Conservation (phyloP, 2,329 filamentous ascomycete species). For the Hypoxylon sp. region DNA sequence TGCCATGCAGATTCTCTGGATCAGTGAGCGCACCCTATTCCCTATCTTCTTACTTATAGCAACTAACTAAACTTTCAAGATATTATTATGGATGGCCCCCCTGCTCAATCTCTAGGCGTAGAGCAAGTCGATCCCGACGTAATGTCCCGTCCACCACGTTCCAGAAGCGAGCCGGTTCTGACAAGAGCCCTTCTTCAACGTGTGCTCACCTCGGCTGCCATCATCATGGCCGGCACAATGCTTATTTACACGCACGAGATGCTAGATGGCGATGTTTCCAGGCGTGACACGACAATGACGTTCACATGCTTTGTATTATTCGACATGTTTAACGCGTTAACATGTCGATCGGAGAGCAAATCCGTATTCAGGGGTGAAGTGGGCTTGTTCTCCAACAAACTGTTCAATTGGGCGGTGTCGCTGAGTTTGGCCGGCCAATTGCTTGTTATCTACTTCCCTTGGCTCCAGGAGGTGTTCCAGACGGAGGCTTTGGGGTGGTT, state of each 20-base stretch:
- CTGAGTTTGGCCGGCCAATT: slow-evolving; percentile 86
- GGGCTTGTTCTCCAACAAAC: slow-evolving; percentile 81
- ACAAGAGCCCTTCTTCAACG: slow-evolving; percentile 82
- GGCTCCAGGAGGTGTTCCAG: slow-evolving; percentile 93
- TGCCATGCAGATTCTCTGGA: slow-evolving; percentile 99
- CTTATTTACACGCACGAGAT: slow-evolving; percentile 92
- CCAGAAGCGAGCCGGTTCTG: slow-evolving; percentile 88
- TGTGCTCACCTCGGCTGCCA: slow-evolving; percentile 83
- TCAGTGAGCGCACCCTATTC: slow-evolving; percentile 72
- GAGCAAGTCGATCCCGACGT: slow-evolving; percentile 94
- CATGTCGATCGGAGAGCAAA: slow-evolving; percentile 90
- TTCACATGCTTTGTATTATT: slow-evolving; percentile 99
- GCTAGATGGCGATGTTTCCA: slow-evolving; percentile 83
- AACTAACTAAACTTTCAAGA: slow-evolving; percentile 64
- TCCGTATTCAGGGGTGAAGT: slow-evolving; percentile 88
- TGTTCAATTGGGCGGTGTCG: slow-evolving; percentile 96
- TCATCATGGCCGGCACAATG: slow-evolving; percentile 94
- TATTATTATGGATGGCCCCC: slow-evolving; percentile 99
- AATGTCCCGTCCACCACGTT: slow-evolving; percentile 86
- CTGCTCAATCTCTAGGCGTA: slow-evolving; percentile 94
- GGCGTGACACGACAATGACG: slow-evolving; percentile 98
- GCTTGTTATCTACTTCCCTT: slow-evolving; percentile 93
- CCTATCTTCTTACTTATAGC: slow-evolving; percentile 18
- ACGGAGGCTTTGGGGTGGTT: slow-evolving; percentile 81
- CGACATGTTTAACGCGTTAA: slow-evolving; percentile 98